Evolutionary conservation across 2,329 filamentous ascomycete species (phyloP), one percentile per base, ranked within the genome.

Genomic region (Aspergillus costaricaensis): DNA sequence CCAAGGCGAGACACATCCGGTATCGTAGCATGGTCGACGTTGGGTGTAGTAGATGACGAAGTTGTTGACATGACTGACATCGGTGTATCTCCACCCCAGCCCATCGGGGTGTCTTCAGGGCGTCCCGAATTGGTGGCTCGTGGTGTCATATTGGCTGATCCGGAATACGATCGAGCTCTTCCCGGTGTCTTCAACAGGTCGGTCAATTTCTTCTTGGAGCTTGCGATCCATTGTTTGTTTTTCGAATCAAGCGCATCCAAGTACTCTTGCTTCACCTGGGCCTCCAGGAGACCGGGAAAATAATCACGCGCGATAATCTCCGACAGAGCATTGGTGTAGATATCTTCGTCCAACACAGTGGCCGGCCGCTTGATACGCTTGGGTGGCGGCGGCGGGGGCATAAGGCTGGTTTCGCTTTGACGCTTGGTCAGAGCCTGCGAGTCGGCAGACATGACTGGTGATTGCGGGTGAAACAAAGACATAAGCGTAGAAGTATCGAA

Each of bases 271-370:
- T 97, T 92, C 0, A 89, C 89, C 69, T 96, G 88, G 14, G 88
- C 88, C 74, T 98, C 92, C 4, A 93, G 80, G 0, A 99, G 83
- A 0, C 94, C 95, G 0, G 95, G 95, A 71, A 98, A 99, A 81
- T 96, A 99, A 81, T 99, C 95, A 66, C 95, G 88, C 9, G 92
- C 91, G 64, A 99, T 96, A 72, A 99, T 98, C 68, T 95, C 89
- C 0, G 93, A 96, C 27, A 99, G 83, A 1, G 91, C 90, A 60
- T 92, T 88, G 2, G 92, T 95, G 76, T 99, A 99, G 56, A 90
- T 88, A 68, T 99, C 94, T 82, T 99, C 95, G 75, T 96, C 92
- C 27, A 99, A 85, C 27, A 97, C 88, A 63, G 89, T 90, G 63
- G 89, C 88, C 0, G 95, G 95, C 55, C 95, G 86, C 78, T 97